A percentile compares a stretch with the other conserved stretches of the same genome.
These are phyloP conservation scores for Emmonsiellopsis sp. DNA, from an alignment of 2,329 filamentous ascomycete species.

Conservation along the genomic window DNA sequence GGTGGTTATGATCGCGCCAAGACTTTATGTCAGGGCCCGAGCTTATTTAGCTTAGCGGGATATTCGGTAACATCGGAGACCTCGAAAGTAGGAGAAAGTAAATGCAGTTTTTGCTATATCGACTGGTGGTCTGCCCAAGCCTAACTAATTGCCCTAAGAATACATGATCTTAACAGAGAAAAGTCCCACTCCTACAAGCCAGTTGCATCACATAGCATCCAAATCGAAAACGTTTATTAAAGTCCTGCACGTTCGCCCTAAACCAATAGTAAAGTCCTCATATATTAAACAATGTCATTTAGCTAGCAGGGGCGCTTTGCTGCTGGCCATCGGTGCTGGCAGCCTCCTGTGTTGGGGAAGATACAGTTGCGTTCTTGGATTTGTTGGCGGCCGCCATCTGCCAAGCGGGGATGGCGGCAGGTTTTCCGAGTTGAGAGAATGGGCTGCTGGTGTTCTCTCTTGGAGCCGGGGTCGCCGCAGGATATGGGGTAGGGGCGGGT, in stretches of 20 bases:
- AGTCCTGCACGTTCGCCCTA: conserved; percentile 15
- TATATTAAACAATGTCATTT: conserved; percentile 4
- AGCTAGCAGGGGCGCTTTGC: conserved; percentile 23
- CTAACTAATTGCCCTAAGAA: not conserved
- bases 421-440: conserved; percentile 39
- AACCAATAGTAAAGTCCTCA: conserved; percentile 3
- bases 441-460: conserved; percentile 31
- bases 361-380: conserved; percentile 25
- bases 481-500: conserved; percentile 15
- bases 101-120: not conserved
- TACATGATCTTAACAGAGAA: not conserved
- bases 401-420: conserved; percentile 68
- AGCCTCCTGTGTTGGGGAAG: conserved; percentile 16
- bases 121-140: not conserved
- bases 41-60: no score
- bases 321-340: conserved; percentile 17
- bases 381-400: conserved; percentile 61
- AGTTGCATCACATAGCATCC: not conserved
- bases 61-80: no score
- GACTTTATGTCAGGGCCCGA: no score
- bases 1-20: no score
- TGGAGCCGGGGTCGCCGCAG: conserved; percentile 20
- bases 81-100: not conserved
- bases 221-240: not conserved
- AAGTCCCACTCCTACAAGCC: not conserved